Base-by-base conservation (phyloP, 768 basidiomycete species). In the Galerina marginata region DNA sequence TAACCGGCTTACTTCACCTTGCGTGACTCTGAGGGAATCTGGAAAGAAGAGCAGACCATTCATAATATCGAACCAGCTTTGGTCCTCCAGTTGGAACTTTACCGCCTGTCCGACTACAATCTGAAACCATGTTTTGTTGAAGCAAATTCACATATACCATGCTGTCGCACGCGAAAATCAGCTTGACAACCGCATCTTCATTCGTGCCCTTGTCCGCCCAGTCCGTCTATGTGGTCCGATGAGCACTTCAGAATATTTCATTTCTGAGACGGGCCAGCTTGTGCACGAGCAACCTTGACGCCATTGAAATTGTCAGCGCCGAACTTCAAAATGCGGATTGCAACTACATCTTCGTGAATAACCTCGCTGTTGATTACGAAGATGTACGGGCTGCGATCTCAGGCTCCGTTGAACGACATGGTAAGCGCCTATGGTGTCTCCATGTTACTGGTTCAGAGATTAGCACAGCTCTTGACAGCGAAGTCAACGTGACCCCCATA, bases 271-370 rank as follows among this genome's bases (percentile, higher is more conserved):
- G 11, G 97, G 99, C 70, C 92, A 97, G 46, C 87, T 99, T 12
- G 92, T 99, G 62, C n/a, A 96, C 93, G 43, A 91, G 86, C 69
- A 88, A 99, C 66, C 82, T 99, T 62, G 97, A 99, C 74, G 92
- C 96, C 2, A 84, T 99, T 33, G 96, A 99, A 74, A 91, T 99
- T 55, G 93, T 96, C 71, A 89, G 86, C 66, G 93, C 92, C 7
- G 86, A 94, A 68, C 83, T 96, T 69, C 88, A 95, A 61, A 93
- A 91, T 66, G 92, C 96, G 3, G 96, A 99, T 72, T 95, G 94
- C 80, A 99, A 99, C 75, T 96, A 98, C 74, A 97, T 99, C 73
- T 96, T 95, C 81, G 89, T 99, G 88, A 98, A 99, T 84, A 94
- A 92, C 72, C 89, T 99, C 46, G 86, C 90, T 29, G 95, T 99